These are phyloP conservation scores for Aspergillus sp. DNA, from an alignment of 2,329 filamentous ascomycete species.

Conservation along the genomic window DNA sequence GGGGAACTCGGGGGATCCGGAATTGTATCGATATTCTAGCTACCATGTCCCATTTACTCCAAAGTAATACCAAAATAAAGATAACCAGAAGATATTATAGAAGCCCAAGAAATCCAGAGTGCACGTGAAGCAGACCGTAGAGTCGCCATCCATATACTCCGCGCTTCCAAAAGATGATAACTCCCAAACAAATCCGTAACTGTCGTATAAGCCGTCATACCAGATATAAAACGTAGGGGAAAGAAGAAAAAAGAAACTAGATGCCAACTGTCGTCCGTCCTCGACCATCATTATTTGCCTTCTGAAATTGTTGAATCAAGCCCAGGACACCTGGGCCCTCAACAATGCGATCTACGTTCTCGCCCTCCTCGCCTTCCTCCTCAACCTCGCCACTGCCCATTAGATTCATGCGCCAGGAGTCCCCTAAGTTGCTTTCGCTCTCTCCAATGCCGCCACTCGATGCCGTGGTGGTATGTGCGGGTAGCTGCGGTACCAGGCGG, in stretches of 20 bases:
- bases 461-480: conserved; percentile 19
- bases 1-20: too few species aligned
- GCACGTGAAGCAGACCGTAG: too few species aligned
- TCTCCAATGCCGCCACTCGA: conserved; percentile 31
- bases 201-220: not conserved
- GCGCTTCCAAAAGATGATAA: too few species aligned
- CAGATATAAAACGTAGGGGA: not conserved
- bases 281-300: conserved; percentile 42
- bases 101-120: too few species aligned
- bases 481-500: conserved; percentile 7
- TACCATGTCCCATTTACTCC: too few species aligned
- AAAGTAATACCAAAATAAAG: too few species aligned
- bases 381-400: conserved; percentile 24
- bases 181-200: not conserved
- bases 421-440: conserved; percentile 54
- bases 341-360: conserved; percentile 41
- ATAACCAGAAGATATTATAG: too few species aligned
- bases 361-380: conserved; percentile 42
- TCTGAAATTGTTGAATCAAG: conserved; percentile 61
- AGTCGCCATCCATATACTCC: not conserved
- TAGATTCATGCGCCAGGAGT: conserved; percentile 44
- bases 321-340: conserved; percentile 56
- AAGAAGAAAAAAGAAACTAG: conserved; percentile 8
- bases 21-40: too few species aligned
- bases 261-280: conserved; percentile 30